These are phyloP conservation scores for Apostasia ramifera DNA, from an alignment of 106 monocot genomes.

Conservation along the genomic window DNA sequence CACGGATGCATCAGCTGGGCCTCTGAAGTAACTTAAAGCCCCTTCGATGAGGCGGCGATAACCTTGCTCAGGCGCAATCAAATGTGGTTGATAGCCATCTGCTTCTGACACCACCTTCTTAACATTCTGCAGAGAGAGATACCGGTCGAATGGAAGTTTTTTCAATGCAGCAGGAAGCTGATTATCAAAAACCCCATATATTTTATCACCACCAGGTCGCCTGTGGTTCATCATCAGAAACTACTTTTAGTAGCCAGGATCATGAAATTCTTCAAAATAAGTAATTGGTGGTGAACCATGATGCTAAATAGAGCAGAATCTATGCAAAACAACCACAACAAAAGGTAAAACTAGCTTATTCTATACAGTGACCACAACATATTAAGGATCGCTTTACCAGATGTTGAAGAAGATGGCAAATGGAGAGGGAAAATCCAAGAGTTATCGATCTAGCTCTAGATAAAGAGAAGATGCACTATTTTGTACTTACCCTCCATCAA, in stretches of 20 bases:
- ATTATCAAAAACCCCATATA: slow-evolving; percentile 61
- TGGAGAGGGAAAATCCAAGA: background rate
- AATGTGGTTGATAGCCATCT: slow-evolving; percentile 67
- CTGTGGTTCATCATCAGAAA: slow-evolving; percentile 4
- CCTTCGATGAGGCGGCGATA: slow-evolving; percentile 52
- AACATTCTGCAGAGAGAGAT: slow-evolving; percentile 52
- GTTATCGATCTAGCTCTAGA: background rate
- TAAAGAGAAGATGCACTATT: background rate
- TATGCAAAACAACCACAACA: background rate
- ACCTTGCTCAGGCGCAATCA: slow-evolving; percentile 67
- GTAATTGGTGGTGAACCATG: background rate
- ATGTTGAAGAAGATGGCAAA: background rate
- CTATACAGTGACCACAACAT: background rate
- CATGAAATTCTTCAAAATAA: background rate
- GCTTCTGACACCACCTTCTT: slow-evolving; percentile 53
- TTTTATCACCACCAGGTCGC: slow-evolving; percentile 47
- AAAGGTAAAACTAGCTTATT: background rate
- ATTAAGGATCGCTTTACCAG: no score
- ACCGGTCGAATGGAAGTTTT: slow-evolving; percentile 58
- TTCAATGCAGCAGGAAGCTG: slow-evolving; percentile 51
- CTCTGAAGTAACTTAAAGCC: slow-evolving; percentile 45
- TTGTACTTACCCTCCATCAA: slow-evolving; percentile 52
- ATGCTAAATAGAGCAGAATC: background rate
- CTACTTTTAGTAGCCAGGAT: no score
- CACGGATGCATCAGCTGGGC: slow-evolving; percentile 63